Evolutionary conservation across 345 rosid species (phyloP).

Genomic region (Linum lewisii): DNA sequence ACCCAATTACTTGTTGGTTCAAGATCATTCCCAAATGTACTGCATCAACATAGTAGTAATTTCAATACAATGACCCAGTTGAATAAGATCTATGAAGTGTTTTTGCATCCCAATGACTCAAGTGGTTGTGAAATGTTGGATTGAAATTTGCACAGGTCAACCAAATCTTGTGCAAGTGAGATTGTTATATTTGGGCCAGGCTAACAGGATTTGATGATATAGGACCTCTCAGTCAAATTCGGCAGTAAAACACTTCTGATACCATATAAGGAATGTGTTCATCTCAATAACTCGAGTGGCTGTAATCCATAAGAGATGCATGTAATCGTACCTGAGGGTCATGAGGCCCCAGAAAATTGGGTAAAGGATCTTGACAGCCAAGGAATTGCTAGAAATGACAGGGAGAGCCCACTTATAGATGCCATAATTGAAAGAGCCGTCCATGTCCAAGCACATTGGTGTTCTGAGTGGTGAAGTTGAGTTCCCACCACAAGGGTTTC

Average conservation of each 20-base stretch:
- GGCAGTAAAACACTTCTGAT: no score
- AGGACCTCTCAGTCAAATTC: no score
- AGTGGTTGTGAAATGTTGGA: no score
- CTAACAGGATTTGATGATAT: no score
- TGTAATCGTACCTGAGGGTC: constrained; percentile 97
- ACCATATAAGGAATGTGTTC: no score
- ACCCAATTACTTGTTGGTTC: constrained; percentile 72
- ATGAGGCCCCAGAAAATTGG: constrained; percentile 91
- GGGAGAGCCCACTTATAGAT: constrained; percentile 74
- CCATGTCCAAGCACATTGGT: constrained; percentile 55
- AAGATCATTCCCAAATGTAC: constrained; percentile 77
- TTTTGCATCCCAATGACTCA: no score
- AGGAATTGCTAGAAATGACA: constrained; percentile 72
- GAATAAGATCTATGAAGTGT: no score
- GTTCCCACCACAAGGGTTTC: constrained; percentile 45
- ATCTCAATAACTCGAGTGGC: no score
- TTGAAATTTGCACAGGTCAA: no score
- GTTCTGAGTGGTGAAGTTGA: constrained; percentile 26
- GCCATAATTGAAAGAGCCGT: constrained; percentile 62
- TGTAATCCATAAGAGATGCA: no score
- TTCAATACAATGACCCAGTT: background rate
- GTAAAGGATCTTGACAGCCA: constrained; percentile 67
- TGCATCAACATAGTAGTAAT: constrained; percentile 21
- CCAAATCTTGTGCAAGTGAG: no score
- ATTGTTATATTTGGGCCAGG: no score